These are phyloP conservation scores for Amanita thiersii DNA, from an alignment of 768 basidiomycete species.

Conservation along the genomic window DNA sequence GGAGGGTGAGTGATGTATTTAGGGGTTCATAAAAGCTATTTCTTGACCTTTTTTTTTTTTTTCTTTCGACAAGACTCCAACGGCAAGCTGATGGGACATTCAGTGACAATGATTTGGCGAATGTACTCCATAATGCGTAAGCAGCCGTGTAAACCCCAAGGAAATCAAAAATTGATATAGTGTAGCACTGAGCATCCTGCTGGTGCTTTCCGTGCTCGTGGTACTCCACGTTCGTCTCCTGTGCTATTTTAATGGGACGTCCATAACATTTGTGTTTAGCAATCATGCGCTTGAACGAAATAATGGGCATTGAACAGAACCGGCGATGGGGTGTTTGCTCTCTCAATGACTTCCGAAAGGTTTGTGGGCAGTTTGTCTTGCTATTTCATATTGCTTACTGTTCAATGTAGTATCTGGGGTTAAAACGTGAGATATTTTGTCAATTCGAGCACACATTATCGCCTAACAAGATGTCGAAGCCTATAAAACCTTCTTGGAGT, in stretches of 20 bases:
- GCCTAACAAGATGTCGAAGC: slow-evolving; percentile 27
- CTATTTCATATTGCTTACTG: background rate
- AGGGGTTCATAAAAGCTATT: background rate
- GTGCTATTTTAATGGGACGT: background rate
- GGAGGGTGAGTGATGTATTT: slow-evolving; percentile 35
- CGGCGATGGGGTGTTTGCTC: slow-evolving; percentile 77
- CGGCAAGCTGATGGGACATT: slow-evolving; percentile 57
- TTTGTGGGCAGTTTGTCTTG: slow-evolving; percentile 13
- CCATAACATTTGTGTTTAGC: slow-evolving; percentile 15
- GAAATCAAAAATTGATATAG: too few relatives aligned
- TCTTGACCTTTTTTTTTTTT: background rate
- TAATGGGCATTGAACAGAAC: slow-evolving; percentile 78
- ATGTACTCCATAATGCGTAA: slow-evolving; percentile 59
- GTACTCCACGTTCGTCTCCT: slow-evolving; percentile 45
- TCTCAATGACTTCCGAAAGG: slow-evolving; percentile 76
- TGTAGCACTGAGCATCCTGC: slow-evolving; percentile 64
- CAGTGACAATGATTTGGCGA: slow-evolving; percentile 64
- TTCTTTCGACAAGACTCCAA: slow-evolving; percentile 33
- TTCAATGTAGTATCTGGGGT: slow-evolving; percentile 52
- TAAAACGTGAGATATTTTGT: slow-evolving; percentile 47
- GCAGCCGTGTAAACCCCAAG: too few relatives aligned
- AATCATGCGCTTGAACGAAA: slow-evolving; percentile 70
- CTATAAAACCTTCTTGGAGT: slow-evolving; percentile 65
- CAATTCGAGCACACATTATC: background rate
- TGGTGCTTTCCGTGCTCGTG: slow-evolving; percentile 65